phyloP scores from a whole-genome alignment of 2,329 filamentous ascomycete genomes.

The Fusarium foetens region DNA sequence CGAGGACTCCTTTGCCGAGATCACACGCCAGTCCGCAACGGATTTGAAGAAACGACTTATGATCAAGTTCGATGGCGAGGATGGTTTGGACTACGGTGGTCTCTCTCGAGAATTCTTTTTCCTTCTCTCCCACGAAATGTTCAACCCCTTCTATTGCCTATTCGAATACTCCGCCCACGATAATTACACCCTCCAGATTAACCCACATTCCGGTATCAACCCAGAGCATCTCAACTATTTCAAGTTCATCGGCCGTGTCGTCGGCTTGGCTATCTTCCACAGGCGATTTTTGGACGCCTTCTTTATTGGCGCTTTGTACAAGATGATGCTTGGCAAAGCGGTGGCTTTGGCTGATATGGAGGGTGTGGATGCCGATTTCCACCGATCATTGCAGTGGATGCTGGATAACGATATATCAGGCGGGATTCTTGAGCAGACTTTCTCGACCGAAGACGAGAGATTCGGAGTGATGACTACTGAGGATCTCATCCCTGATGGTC shows the following conservation, averaged over 20 bases:
- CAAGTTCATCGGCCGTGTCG: conserved; percentile 98
- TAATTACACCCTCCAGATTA: conserved; percentile 99
- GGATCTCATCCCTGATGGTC: conserved; percentile 89
- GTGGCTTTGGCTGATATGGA: conserved; percentile 96
- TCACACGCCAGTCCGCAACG: conserved; percentile 93
- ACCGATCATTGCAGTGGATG: conserved; percentile 96
- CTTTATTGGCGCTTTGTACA: conserved; percentile 99
- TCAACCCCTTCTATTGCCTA: conserved; percentile 99
- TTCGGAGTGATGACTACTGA: conserved; percentile 96
- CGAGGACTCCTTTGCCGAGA: conserved; percentile 98
- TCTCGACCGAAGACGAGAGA: conserved; percentile 95
- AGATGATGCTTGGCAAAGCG: conserved; percentile 97
- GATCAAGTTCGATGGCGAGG: conserved; percentile 99
- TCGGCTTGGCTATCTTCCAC: conserved; percentile 97
- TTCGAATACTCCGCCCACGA: conserved; percentile 99
- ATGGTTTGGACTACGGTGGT: conserved; percentile 97
- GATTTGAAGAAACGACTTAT: conserved; percentile 98
- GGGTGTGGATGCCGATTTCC: conserved; percentile 97
- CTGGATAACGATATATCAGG: conserved; percentile 95
- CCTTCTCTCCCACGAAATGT: conserved; percentile 99
- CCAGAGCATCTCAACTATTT: conserved; percentile 99
- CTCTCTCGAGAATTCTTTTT: conserved; percentile 99
- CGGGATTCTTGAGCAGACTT: conserved; percentile 93
- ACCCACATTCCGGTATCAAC: conserved; percentile 98
- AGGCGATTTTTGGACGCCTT: conserved; percentile 97